Evolutionary conservation across 2,329 filamentous ascomycete species (phyloP), one percentile per base, ranked within the genome.

Genomic region (Stagonosporopsis cucurbitacearum): DNA sequence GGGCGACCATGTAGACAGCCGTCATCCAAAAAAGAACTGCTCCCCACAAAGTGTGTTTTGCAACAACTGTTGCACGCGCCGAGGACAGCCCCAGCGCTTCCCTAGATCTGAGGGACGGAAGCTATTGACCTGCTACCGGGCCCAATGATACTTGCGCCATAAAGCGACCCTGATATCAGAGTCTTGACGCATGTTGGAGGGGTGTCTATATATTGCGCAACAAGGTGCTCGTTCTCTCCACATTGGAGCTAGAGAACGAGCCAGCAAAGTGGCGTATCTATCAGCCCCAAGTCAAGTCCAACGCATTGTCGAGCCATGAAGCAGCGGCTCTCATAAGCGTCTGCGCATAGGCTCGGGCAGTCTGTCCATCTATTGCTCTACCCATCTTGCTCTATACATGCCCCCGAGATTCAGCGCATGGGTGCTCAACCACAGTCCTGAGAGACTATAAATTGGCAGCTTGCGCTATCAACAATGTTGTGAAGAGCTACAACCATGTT

Each of bases 31-130:
- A 17, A 44, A 52, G 35, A n/a, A n/a, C n/a, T 19, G 44, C 40
- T 40, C 54, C 32, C 54, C 54, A 52, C 49, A 40, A 44, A 48
- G 43, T 52, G 57, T 64, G 66, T 70, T 68, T 70, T 63, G 66
- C 51, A 64, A 67, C 66, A 62, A 62, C 62, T 59, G 68, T 68
- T 61, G 63, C 69, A 70, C 69, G 65, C 69, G 71, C 71, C 68
- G 69, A 64, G 60, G 57, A 62, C 66, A 68, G 59, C 60, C 62
- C 54, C 66, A 70, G 67, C 71, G 69, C 68, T 70, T 69, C 68
- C 54, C 46, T 49, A 51, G 57, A 58, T 46, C 54, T 64, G 63
- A 58, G 59, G 59, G 39, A 53, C 40, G 45, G 41, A 37, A 43
- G 41, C 45, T 44, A 43, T 42, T 55, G 52, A 39, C 26, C 2